Base-by-base conservation (phyloP, 2,329 filamentous ascomycete genomes). In the Aspergillus novoparasiticus region DNA sequence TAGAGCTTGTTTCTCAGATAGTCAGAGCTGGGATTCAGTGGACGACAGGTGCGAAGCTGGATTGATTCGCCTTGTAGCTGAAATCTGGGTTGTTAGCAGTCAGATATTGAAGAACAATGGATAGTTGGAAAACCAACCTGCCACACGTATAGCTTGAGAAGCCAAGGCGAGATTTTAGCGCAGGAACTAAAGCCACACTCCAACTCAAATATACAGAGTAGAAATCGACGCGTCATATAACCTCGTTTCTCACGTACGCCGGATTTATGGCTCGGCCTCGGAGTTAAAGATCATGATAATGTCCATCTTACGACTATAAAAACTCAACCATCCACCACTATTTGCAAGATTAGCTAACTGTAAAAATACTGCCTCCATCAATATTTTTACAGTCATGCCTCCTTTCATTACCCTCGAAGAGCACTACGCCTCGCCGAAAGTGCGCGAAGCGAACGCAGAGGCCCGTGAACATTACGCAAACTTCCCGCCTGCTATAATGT, bases 331-430 rank as follows among this genome's bases (percentile, higher is more conserved):
- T 41, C 36, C 36, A 19, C 36, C 3, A 12, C 36, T 6, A 6
- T 41, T 41, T 41, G 2, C 6, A 6, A 19, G 36, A 41, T 5
- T 19, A 9, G 16, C 2, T 0, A 41, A 3, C 5, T 19, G 0
- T 8, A 41, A 16, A 32, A 55, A 26, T 14, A 19, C 19, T n/a
- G 9, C 16, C 14, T 6, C 54, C 6, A 8, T 54, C 2, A 2
- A 43, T 14, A 28, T 19, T 21, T 4, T n/a, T 8, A 6, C 16
- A 23, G 62, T 6, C 45, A 69, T 69, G 64, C 56, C 60, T 14
- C 63, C 66, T 10, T 51, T 68, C n/a, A 66, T 70, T 28, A 67
- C 64, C n/a, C 62, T 70, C 39, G 68, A 71, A 59, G 69, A 68
- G 32, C 69, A 71, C 59, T 67, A 59, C 23, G 34, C 57, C 58